A percentile compares a stretch with the other conserved stretches of the same genome.
Conservation (phyloP, 1,284 basidiomycete genomes). For the Leccinum griseonigrum region DNA sequence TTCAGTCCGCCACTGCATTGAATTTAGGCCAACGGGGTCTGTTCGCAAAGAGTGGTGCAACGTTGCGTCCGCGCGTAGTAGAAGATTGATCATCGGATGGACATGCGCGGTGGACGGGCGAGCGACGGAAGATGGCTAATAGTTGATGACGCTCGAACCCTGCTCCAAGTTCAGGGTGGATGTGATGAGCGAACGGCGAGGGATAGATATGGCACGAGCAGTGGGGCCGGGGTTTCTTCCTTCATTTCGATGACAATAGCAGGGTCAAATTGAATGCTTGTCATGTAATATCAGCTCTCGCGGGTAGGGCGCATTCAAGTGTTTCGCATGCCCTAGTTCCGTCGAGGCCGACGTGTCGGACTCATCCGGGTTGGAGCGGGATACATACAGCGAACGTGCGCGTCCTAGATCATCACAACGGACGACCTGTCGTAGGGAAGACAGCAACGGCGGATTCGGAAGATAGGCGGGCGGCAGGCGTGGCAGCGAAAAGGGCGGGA, state of each 20-base stretch:
- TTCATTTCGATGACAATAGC: constrained; percentile 12
- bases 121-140: constrained; percentile 10
- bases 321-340: background rate
- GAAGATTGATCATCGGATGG: constrained; percentile 31
- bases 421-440: background rate
- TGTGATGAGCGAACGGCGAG: constrained; percentile 17
- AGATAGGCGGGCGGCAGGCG: background rate
- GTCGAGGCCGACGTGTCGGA: background rate
- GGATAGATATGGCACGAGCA: constrained; percentile 10
- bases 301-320: background rate
- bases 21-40: constrained; percentile 10
- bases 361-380: background rate
- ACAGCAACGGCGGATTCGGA: background rate
- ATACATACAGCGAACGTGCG: background rate
- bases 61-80: constrained; percentile 24
- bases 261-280: constrained; percentile 4
- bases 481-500: constrained; percentile 4
- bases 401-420: background rate
- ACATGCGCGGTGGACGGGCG: constrained; percentile 14
- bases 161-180: constrained; percentile 20
- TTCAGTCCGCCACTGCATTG: constrained; percentile 1
- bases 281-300: constrained; percentile 6
- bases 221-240: constrained; percentile 17
- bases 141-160: background rate
- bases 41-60: constrained; percentile 19